Base-by-base conservation (phyloP, 306 rosid genomes). In the Hippophae rhamnoides region DNA sequence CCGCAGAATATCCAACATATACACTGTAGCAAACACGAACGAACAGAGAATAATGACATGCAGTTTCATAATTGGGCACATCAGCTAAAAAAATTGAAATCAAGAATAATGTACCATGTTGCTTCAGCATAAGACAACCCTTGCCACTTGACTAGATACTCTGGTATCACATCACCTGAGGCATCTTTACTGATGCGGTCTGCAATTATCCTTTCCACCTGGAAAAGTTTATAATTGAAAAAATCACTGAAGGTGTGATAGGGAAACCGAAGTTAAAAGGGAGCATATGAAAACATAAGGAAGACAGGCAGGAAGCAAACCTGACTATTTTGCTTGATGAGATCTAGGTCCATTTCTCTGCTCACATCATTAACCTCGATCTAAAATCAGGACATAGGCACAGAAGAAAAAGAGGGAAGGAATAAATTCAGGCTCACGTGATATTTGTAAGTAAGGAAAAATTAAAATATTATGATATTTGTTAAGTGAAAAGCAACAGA, bases 281-380 rank as follows among this genome's bases (percentile, higher is more conserved):
- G 8, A 7, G 45, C 40, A 12, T n/a, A 47, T n/a, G 27, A 52
- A 27, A 45, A 43, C 50, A 66, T 59, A 54, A 46, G 66, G 58
- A 31, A 43, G 53, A 63, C 57, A 42, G 65, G 43, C 68, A 23
- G 65, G 75, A 67, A 47, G 58, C 77, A 66, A 70, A 92, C 99
- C 99, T 86, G 99, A 76, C 99, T 88, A 58, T 88, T 89, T 78
- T 88, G 99, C 78, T 86, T 88, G 76, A 93, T 89, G 77, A 93
- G 95, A 79, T 93, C 99, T 59, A 93, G 84, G 76, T 93, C 99
- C 99, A 93, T 93, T 78, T 93, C 99, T 81, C 84, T 93, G 75
- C 99, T 89, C 69, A 93, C 99, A 69, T 93, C 99, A 74, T 93
- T 78, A 68, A 93, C 97, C 78, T 93, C 99, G 70, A 93, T 86